Percentiles rank a stretch among this genome's conserved stretches.
Conservation (phyloP, 139 green algal genomes). For the Picochlorum sp. region DNA sequence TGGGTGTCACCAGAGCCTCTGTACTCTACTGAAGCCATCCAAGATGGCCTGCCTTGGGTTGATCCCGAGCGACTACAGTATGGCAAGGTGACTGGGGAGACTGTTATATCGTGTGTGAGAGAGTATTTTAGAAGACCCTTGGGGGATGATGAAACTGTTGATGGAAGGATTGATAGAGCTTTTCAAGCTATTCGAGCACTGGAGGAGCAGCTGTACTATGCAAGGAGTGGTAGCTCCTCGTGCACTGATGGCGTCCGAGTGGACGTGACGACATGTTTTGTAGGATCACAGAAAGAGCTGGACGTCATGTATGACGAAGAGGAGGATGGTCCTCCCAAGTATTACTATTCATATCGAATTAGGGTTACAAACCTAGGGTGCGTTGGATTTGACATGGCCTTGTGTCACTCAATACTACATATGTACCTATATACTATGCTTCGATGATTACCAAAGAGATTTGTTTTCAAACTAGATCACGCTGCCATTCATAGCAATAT, state of each 20-base stretch:
- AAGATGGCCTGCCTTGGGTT: conserved; percentile 14
- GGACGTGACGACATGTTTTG: conserved; percentile 26
- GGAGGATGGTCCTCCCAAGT: background rate
- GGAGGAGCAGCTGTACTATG: conserved; percentile 24
- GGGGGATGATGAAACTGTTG: background rate
- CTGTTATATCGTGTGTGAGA: conserved; percentile 3
- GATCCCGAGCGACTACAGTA: background rate
- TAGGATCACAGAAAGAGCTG: conserved; percentile 8
- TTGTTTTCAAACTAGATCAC: conserved; percentile 7
- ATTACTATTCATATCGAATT: conserved; percentile 28
- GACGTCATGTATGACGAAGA: conserved; percentile 15
- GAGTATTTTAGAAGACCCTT: conserved; percentile 12
- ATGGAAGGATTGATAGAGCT: background rate
- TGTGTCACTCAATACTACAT: background rate
- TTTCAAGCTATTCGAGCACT: conserved; percentile 22
- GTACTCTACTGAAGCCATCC: background rate
- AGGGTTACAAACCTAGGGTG: conserved; percentile 31
- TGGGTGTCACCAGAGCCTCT: background rate
- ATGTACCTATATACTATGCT: background rate
- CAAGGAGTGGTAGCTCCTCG: conserved; percentile 9
- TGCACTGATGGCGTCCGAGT: conserved; percentile 26
- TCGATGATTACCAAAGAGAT: background rate
- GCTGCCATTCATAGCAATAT: background rate
- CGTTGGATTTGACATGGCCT: background rate
- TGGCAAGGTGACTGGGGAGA: conserved; percentile 6